Base-by-base conservation (phyloP, 2,329 filamentous ascomycete genomes). In the Pestalotiopsis sp. region DNA sequence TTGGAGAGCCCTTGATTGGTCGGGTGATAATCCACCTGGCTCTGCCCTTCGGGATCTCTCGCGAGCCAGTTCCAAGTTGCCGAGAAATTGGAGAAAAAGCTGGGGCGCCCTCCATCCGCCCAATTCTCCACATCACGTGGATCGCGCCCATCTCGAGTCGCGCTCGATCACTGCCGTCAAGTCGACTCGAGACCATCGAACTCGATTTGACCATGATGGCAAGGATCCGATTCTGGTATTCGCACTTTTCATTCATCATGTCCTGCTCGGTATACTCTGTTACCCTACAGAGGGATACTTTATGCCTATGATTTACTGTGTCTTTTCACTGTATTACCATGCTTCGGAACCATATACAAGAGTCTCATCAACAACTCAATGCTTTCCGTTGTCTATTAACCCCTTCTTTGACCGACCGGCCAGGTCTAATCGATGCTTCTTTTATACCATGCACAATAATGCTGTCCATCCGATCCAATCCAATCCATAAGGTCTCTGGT, bases 371-470 rank as follows among this genome's bases (percentile, higher is more conserved):
- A 52, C 45, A 52, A 20, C 17, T 23, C 17, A 52, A 52, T 52
- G 45, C 45, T 23, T 52, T 52, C 45, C 45, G 45, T 52, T 52
- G 31, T 52, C 45, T 52, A 52, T 52, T 52, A 52, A 36, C 31
- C 20, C 20, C 14, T 52, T n/a, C 17, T 9, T 52, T 52, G 45
- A 52, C 45, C 45, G n/a, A 52, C 45, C 20, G 45, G 20, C 17
- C 20, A 52, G 6, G 45, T 52, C 45, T 52, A 52, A 52, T 52
- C 45, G 20, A 52, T 52, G 45, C 45, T 9, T n/a, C 45, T 52
- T 52, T 52, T 52, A 20, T 65, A 72, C 49, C 69, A 38, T 56
- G 60, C 68, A 65, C 67, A 70, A 58, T 23, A 70, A 63, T 63
- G 39, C 23, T 41, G 52, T 68, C 67, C 61, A 52, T 52, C 67